Percentiles rank a stretch among this genome's conserved stretches.
Conservation (phyloP, 1,284 basidiomycete species). For the Austroboletus niveus region DNA sequence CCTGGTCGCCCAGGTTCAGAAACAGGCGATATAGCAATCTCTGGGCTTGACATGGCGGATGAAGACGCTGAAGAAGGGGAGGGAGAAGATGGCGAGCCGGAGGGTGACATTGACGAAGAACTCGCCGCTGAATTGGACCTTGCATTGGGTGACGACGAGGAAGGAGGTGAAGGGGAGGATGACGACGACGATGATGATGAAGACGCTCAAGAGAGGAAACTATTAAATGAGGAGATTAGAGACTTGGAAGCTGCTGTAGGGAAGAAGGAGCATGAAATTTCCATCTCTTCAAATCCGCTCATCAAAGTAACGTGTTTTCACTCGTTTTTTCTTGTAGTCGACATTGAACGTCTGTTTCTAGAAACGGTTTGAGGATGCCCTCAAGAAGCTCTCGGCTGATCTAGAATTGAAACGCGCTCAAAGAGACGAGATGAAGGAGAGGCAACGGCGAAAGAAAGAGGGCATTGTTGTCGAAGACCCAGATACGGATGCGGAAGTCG, state of each 20-base stretch:
- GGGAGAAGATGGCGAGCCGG: conserved; percentile 56
- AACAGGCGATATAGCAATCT: conserved; percentile 59
- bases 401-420: conserved; percentile 84
- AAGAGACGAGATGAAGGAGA: conserved; percentile 73
- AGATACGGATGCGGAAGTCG: conserved; percentile 45
- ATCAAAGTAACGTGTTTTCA: conserved; percentile 60
- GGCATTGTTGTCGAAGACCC: conserved; percentile 50
- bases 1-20: conserved; percentile 60
- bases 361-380: conserved; percentile 92
- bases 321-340: background rate
- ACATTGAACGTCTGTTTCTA: conserved; percentile 32
- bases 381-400: conserved; percentile 85
- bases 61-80: conserved; percentile 60
- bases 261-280: conserved; percentile 83
- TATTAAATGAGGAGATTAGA: conserved; percentile 86
- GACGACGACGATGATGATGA: conserved; percentile 67
- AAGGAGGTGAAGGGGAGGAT: conserved; percentile 66
- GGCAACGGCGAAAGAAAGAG: conserved; percentile 64
- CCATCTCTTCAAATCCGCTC: conserved; percentile 85
- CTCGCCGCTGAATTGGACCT: conserved; percentile 73
- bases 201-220: conserved; percentile 70
- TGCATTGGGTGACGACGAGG: conserved; percentile 67
- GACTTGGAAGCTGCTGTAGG: conserved; percentile 86
- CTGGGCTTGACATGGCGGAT: conserved; percentile 51
- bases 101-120: conserved; percentile 75